Base-by-base conservation (phyloP, 768 basidiomycete species). In the Cytidiella melzeri region DNA sequence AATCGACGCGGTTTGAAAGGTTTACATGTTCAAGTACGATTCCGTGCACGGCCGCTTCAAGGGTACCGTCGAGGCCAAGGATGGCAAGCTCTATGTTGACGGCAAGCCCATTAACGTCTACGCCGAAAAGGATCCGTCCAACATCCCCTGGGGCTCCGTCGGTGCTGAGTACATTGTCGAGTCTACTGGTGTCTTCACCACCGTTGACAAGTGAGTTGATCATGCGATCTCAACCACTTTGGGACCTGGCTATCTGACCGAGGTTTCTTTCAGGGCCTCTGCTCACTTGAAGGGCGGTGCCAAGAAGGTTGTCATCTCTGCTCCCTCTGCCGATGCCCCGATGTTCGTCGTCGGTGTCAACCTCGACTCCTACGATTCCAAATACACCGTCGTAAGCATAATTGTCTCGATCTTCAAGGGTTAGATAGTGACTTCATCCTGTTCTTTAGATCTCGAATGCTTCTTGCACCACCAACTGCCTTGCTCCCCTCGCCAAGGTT, bases 251-350 rank as follows among this genome's bases (percentile, higher is more conserved):
- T 7, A 34, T 7, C 30, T 34, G 15, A 15, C 15, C 15, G 30
- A 7, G 15, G 30, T 34, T 34, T 34, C 30, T 34, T 7, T 7
- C 30, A 88, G 84, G 76, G 95, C 95, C 48, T 76, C 77, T 42
- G 84, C 82, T 58, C 95, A 99, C 75, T 75, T 99, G 73, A 92
- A 94, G 73, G 95, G 95, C 61, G 95, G 95, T 68, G 95, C 95
- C 65, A 97, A 98, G 84, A 99, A 97, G 79, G 95, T 99, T 67
- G 77, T 99, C 74, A 98, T 99, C 80, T 95, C 94, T 57, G 95
- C 95, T 41, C 95, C 95, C 58, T 98, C 95, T n/a, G 80, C 91
- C 26, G 91, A 94, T 66, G 92, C 92, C 5, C 92, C 92, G 59
- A 94, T 94, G 92, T 93, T 81, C 69, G 92, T 94, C 46, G 79